A percentile compares a stretch with the other conserved stretches of the same genome.
Conservation (phyloP, 139 green algal genomes). For the Chlorella sp. region DNA sequence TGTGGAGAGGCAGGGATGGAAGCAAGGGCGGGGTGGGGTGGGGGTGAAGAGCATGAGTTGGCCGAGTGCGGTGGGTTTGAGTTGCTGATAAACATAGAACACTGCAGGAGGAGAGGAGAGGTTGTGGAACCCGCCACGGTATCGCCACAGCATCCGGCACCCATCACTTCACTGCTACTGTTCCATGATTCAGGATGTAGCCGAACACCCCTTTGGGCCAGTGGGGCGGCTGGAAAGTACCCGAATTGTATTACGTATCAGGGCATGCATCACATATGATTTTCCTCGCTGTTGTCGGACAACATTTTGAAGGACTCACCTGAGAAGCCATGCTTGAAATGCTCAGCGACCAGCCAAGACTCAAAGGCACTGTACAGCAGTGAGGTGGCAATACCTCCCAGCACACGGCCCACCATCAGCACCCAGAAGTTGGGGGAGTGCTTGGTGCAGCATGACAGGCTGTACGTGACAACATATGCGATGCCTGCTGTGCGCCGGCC, state of each 20-base stretch:
- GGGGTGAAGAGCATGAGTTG: too few species aligned
- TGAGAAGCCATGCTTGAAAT: constrained; percentile 28
- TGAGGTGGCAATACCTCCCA: constrained; percentile 91
- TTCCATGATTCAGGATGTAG: too few species aligned
- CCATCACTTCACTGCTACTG: too few species aligned
- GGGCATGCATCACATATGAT: neutral
- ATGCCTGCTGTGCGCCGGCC: neutral
- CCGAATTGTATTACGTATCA: neutral
- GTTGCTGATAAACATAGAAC: too few species aligned
- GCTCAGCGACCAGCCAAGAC: constrained; percentile 71
- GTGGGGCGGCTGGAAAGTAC: too few species aligned
- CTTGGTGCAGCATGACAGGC: constrained; percentile 89
- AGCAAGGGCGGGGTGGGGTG: too few species aligned
- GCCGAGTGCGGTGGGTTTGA: too few species aligned
- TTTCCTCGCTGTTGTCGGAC: neutral
- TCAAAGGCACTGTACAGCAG: constrained; percentile 96
- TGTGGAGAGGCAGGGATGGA: too few species aligned
- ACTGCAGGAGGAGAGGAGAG: too few species aligned
- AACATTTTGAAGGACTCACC: neutral
- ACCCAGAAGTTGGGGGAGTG: constrained; percentile 84
- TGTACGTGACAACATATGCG: constrained; percentile 82
- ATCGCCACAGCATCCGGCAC: too few species aligned
- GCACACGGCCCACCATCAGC: constrained; percentile 79
- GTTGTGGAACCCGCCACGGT: too few species aligned
- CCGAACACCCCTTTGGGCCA: too few species aligned